Conservation (phyloP, 441 rosid species). For the Populus hybrid region DNA sequence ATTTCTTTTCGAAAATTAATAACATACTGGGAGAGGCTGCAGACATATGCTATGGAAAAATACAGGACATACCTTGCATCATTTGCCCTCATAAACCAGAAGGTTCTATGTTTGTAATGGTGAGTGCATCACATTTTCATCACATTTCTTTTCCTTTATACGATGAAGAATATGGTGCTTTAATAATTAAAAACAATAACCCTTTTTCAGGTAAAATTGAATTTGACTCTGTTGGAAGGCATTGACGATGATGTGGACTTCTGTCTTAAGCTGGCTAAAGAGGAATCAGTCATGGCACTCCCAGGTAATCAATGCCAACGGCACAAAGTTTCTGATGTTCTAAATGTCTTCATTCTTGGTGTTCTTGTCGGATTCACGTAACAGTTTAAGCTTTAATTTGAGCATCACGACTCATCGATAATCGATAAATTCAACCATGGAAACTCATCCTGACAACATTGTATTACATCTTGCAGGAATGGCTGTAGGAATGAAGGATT, state of each 20-base stretch:
- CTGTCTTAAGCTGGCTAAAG: slow-evolving; percentile 55
- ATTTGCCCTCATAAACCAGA: slow-evolving; percentile 59
- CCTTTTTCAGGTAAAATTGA: slow-evolving; percentile 39
- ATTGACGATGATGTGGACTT: slow-evolving; percentile 58
- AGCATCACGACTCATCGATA: not conserved
- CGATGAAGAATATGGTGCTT: not conserved
- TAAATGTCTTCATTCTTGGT: not conserved
- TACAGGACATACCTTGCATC: slow-evolving; percentile 52
- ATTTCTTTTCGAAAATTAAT: slow-evolving; percentile 46
- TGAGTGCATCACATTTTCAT: too few species aligned
- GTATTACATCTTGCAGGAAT: slow-evolving; percentile 36
- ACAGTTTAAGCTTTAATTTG: too few species aligned
- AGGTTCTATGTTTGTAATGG: slow-evolving; percentile 55
- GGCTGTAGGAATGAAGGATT: slow-evolving; percentile 62
- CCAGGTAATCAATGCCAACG: slow-evolving; percentile 33
- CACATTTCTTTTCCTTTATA: not conserved
- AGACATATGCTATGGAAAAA: slow-evolving; percentile 40
- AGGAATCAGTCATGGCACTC: slow-evolving; percentile 46
- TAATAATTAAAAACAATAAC: not conserved
- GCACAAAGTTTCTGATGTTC: too few species aligned
- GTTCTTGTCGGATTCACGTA: rapidly evolving
- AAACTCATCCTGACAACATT: not conserved
- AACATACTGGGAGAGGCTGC: slow-evolving; percentile 41
- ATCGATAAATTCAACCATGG: not conserved
- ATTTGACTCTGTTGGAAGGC: slow-evolving; percentile 38